Evolutionary conservation across 768 basidiomycete species (phyloP).

Genomic region (Boletus sensibilis): DNA sequence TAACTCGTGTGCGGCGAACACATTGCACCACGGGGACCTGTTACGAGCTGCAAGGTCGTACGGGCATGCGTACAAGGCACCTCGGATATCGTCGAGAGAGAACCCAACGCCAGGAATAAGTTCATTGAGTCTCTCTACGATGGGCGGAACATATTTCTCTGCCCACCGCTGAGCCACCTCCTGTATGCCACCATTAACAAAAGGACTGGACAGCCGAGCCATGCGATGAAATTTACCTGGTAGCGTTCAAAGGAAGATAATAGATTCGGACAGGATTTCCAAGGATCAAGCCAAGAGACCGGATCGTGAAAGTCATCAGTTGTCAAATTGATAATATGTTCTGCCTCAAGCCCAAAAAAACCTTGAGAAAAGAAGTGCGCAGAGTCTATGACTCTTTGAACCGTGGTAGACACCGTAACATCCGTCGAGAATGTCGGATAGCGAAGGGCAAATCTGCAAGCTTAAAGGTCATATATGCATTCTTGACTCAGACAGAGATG

Average conservation of each 20-base stretch:
- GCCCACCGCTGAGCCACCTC: conserved; percentile 31
- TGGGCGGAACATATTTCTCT: conserved; percentile 36
- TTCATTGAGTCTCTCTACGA: conserved; percentile 35
- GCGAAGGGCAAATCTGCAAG: conserved; percentile 19
- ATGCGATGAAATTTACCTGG: neutral
- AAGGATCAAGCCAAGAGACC: conserved; percentile 41
- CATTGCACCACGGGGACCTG: conserved; percentile 41
- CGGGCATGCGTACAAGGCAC: conserved; percentile 42
- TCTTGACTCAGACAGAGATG: neutral
- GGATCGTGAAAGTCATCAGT: conserved; percentile 35
- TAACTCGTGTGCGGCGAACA: conserved; percentile 36
- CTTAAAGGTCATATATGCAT: neutral
- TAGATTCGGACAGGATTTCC: conserved; percentile 34
- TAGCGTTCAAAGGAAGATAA: neutral
- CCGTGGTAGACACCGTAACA: conserved; percentile 8
- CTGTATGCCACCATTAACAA: neutral
- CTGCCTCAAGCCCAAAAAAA: conserved; percentile 34
- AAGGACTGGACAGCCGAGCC: neutral
- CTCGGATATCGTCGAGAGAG: conserved; percentile 31
- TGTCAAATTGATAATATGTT: conserved; percentile 26
- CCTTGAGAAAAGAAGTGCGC: conserved; percentile 41
- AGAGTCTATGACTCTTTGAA: conserved; percentile 37
- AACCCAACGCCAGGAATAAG: conserved; percentile 36
- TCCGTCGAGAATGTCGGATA: conserved; percentile 22
- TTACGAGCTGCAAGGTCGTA: conserved; percentile 39